phyloP scores from a whole-genome alignment of 2,329 filamentous ascomycete species.

The Clathrospora elynae region DNA sequence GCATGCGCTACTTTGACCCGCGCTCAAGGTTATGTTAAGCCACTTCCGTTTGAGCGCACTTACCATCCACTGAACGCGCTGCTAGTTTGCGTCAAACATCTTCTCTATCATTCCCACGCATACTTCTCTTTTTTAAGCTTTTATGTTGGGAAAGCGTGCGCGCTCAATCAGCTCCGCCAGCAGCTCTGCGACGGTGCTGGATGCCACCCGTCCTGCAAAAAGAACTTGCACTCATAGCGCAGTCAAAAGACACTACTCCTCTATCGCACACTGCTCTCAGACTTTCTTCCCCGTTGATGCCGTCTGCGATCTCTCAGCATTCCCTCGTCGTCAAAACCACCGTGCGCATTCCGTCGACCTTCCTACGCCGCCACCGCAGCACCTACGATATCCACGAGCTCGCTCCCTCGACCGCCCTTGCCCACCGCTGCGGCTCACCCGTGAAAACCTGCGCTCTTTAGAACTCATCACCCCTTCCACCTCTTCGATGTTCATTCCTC shows the following conservation, averaged over 20 bases:
- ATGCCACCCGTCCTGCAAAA: background rate
- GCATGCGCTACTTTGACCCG: too few species aligned
- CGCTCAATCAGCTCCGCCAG: background rate
- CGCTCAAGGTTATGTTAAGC: too few species aligned
- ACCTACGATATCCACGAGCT: slow-evolving; percentile 1
- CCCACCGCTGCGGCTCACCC: slow-evolving; percentile 8
- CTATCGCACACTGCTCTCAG: background rate
- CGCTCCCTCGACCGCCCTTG: slow-evolving; percentile 8
- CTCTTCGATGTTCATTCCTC: slow-evolving; percentile 12
- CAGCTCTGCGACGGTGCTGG: background rate
- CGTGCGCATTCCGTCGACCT: background rate
- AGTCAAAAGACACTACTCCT: background rate
- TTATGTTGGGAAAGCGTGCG: slow-evolving; percentile 1
- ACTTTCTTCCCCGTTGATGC: background rate
- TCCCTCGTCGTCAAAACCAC: background rate
- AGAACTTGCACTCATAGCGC: background rate
- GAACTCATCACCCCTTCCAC: slow-evolving; percentile 6
- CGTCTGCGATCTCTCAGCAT: background rate
- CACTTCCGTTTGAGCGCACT: too few species aligned
- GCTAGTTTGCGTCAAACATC: too few species aligned
- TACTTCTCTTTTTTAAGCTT: too few species aligned
- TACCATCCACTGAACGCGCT: too few species aligned
- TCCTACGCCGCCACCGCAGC: slow-evolving; percentile 3
- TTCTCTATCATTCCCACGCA: too few species aligned
- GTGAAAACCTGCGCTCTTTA: slow-evolving; percentile 13